Base-by-base conservation (phyloP, 331 rosid genomes). In the Ulmus americana region DNA sequence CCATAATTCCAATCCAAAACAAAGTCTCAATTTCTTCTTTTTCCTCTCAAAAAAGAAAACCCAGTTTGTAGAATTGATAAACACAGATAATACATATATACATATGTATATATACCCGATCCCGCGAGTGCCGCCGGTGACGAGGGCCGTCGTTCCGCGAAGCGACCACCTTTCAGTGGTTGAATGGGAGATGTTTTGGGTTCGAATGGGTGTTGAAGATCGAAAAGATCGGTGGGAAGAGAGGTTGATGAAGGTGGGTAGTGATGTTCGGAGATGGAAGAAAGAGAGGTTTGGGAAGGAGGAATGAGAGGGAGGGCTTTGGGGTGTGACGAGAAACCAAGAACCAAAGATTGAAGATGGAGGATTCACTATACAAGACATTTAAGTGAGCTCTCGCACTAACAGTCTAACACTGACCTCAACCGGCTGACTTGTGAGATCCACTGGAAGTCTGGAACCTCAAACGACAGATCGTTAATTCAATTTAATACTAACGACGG, bases 121-220 rank as follows among this genome's bases (percentile, higher is more conserved):
- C 47, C 94, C 96, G 8, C 95, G 95, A 45, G 96, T 91, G 45
- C 96, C 91, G 5, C 97, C 96, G 10, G 96, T 91, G 67, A 91
- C 96, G n/a, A 88, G 89, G 55, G 96, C 95, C 0, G 84, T 78
- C 80, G 20, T 55, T 55, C 90, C 95, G 0, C 65, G 47, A 59
- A 88, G 94, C 0, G 95, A 84, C 96, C 96, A 91, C 45, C 94
- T 82, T 9, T 53, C 7, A 16, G 40, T n/a, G 50, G 9, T 53
- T 11, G 61, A 51, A 13, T 43, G 39, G 13, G 61, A 65, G 16
- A 35, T n/a, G 15, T 6, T 64, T 50, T 64, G 39, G 18, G 46
- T 50, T 14, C 69, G 58, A 64, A 64, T 46, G 45, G 55, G 50
- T 40, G 9, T 52, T 0, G 13, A 0, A 15, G 7, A n/a, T 38